Percentiles rank a stretch among this genome's conserved stretches.
These are phyloP conservation scores for Leccinum rimulosum DNA, from an alignment of 768 basidiomycete genomes.

Conservation along the genomic window DNA sequence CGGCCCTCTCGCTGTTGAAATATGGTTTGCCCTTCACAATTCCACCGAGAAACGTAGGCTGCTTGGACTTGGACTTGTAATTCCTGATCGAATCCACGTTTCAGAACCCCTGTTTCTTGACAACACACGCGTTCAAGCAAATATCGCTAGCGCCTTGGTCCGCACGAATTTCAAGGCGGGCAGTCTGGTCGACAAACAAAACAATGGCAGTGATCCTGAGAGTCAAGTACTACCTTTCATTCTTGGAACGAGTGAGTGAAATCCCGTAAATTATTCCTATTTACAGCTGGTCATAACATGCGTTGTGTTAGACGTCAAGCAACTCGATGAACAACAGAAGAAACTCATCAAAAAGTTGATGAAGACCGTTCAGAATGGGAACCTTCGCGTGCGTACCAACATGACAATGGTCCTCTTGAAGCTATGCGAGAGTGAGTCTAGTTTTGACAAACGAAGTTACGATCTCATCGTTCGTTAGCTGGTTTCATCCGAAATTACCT, in stretches of 20 bases:
- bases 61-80: not conserved
- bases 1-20: constrained; percentile 23
- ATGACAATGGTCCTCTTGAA: constrained; percentile 23
- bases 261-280: not conserved
- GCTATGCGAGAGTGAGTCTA: constrained; percentile 18
- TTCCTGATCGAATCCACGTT: not conserved
- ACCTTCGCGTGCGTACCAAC: constrained; percentile 20
- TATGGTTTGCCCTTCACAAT: constrained; percentile 15
- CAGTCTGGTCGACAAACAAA: not conserved
- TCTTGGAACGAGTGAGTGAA: constrained; percentile 19
- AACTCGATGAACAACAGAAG: constrained; percentile 2
- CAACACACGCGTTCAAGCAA: constrained; percentile 10
- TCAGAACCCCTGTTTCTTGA: constrained; percentile 9
- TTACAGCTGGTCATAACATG: not conserved
- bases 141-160: constrained; percentile 18
- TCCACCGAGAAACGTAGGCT: constrained; percentile 3
- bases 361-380: not conserved
- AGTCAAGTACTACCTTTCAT: constrained; percentile 4
- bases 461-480: constrained; percentile 10
- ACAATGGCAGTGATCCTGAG: not conserved
- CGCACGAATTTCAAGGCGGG: not conserved
- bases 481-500: constrained; percentile 8
- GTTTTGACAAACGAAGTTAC: not conserved
- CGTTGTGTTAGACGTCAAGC: constrained; percentile 1
- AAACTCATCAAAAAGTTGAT: constrained; percentile 15